phyloP scores from a whole-genome alignment of 305 asterid species.

The Rubia peregrina region DNA sequence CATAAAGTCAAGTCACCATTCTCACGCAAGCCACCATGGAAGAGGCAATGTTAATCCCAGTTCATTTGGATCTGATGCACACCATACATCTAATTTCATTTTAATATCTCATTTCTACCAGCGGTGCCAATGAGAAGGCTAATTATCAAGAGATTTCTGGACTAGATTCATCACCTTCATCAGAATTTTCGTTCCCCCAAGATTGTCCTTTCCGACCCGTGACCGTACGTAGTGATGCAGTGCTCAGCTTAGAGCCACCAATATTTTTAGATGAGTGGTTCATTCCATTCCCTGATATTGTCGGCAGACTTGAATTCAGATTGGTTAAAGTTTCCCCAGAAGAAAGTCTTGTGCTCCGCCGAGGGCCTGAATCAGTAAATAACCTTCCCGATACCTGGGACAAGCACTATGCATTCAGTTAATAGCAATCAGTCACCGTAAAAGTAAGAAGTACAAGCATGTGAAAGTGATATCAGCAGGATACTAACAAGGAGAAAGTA shows the following conservation, averaged over 20 bases:
- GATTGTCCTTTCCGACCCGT: slow-evolving; percentile 68
- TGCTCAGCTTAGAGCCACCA: slow-evolving; percentile 54
- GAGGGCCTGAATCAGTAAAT: slow-evolving; percentile 87
- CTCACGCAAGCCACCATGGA: background rate
- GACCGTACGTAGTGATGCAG: slow-evolving; percentile 55
- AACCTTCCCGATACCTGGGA: slow-evolving; percentile 89
- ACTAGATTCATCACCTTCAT: slow-evolving; percentile 61
- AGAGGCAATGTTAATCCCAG: background rate
- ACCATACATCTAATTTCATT: background rate
- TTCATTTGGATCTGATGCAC: slow-evolving; percentile 2
- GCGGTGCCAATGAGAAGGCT: slow-evolving; percentile 2
- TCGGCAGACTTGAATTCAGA: slow-evolving; percentile 40
- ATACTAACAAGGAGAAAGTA: background rate
- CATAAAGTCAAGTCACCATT: background rate
- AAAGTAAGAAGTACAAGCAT: background rate
- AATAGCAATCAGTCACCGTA: slow-evolving; percentile 2
- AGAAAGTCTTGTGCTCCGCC: slow-evolving; percentile 88
- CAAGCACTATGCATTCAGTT: slow-evolving; percentile 22
- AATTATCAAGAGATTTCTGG: slow-evolving; percentile 8
- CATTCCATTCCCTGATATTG: slow-evolving; percentile 61
- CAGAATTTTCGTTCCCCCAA: slow-evolving; percentile 51
- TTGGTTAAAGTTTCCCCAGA: slow-evolving; percentile 54
- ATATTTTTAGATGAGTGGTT: slow-evolving; percentile 54
- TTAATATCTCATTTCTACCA: background rate
- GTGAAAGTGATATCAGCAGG: background rate